Evolutionary conservation across 306 rosid genomes (phyloP).

Genomic region (Arachis stenosperma): DNA sequence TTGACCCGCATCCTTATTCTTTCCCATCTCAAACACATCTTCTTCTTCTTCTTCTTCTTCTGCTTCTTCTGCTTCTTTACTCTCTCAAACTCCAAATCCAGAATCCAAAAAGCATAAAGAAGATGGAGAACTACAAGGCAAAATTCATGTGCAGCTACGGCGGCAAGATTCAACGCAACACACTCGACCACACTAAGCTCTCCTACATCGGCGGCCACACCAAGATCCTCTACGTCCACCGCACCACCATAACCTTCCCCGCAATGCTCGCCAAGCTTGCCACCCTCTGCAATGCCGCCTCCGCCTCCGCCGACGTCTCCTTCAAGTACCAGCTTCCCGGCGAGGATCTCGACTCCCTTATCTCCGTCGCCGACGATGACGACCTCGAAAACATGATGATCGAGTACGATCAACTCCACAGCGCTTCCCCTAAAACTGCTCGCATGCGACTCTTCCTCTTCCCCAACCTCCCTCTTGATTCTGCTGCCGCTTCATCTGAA

Average conservation of each 20-base stretch:
- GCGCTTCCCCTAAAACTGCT: slow-evolving; percentile 63
- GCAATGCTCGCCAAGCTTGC: not conserved
- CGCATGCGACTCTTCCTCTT: slow-evolving; percentile 84
- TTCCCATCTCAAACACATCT: not conserved
- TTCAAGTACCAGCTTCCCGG: slow-evolving; percentile 58
- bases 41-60: no score
- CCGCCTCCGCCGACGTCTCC: not conserved
- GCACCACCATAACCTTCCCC: not conserved
- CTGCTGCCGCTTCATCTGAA: not conserved
- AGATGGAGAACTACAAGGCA: not conserved
- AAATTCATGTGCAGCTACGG: not conserved
- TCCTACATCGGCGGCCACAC: not conserved
- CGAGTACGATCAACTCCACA: slow-evolving; percentile 86
- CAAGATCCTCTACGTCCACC: not conserved
- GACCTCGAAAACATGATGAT: slow-evolving; percentile 96
- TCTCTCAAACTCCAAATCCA: not conserved
- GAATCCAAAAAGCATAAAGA: no score
- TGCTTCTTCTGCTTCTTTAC: no score
- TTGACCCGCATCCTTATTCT: no score
- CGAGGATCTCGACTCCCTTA: slow-evolving; percentile 87
- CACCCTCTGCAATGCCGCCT: not conserved
- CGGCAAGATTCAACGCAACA: not conserved
- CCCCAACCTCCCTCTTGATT: not conserved
- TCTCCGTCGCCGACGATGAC: slow-evolving; percentile 89
- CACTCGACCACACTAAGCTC: not conserved